Percentiles rank a stretch among this genome's conserved stretches.
Conservation (phyloP, 331 rosid species). For the Spiraea crenata region DNA sequence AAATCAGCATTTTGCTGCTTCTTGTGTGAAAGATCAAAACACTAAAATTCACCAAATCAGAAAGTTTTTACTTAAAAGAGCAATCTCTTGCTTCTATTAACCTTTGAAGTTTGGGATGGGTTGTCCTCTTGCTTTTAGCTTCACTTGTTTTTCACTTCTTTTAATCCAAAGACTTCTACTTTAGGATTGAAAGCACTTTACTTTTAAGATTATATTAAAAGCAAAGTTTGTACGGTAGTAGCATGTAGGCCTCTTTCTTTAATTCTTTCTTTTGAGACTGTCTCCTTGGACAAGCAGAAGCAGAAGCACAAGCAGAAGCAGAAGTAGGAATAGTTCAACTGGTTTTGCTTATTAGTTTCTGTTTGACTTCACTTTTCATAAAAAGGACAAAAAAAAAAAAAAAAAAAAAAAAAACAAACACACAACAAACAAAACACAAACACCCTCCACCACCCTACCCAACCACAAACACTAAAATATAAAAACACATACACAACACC, state of each 20-base stretch:
- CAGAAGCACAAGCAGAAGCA: neutral
- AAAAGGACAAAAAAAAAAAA: too few species aligned
- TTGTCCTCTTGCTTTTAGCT: neutral
- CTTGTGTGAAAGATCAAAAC: constrained; percentile 7
- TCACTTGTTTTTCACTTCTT: neutral
- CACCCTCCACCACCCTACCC: too few species aligned
- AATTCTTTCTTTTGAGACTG: neutral
- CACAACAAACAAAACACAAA: too few species aligned
- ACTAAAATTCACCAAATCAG: neutral
- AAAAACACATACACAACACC: too few species aligned
- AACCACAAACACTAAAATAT: too few species aligned
- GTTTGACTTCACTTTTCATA: constrained; percentile 17
- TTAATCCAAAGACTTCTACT: neutral
- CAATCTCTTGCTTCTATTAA: constrained; percentile 13
- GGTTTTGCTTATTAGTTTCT: neutral
- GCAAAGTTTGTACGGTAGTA: neutral
- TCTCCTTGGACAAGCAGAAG: neutral
- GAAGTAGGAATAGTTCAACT: too few species aligned
- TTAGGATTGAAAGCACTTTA: neutral
- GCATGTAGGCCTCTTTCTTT: neutral
- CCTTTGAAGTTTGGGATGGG: constrained; percentile 9
- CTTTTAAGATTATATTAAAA: neutral
- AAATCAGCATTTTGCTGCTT: neutral
- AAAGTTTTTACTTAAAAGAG: neutral
- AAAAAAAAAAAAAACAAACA: too few species aligned